Evolutionary conservation across 2,329 filamentous ascomycete species (phyloP), one percentile per base, ranked within the genome.

Genomic region (Ophiocordyceps australis): DNA sequence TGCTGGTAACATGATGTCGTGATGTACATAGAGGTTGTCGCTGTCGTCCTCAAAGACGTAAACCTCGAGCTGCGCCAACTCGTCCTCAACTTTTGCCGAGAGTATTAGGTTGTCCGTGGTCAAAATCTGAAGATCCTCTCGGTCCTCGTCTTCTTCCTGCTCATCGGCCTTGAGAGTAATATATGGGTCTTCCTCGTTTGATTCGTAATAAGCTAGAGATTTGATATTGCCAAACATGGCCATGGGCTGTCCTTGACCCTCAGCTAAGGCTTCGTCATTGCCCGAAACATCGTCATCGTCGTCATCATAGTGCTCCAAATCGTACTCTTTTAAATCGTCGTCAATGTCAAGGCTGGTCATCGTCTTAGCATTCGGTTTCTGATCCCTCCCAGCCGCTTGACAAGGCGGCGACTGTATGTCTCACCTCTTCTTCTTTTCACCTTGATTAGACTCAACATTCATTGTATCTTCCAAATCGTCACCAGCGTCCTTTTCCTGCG

Each of bases 1-100:
- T 14, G 86, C 86, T 17, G 89, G 89, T 29, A 98, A 67, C 86
- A 98, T 95, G 41, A 98, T 92, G 52, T 98, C 89, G 65, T 98
- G 89, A 57, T 98, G 89, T 14, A 98, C 86, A 50, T 98, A 98
- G 32, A 98, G 74, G 48, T 98, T 98, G 54, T 95, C 89, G 23
- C 75, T 79, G 33, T 72, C 72, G 40, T 95, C 89, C 51, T 98
- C 89, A 54, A 95, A 98, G 16, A 98, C 83, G 44, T 95, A 94
- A 13, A 95, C 78, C 50, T 98, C 89, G 15, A 98, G 62, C 51
- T 95, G 86, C 12, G 89, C 86, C 32, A 98, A 74, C 47, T 98
- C 89, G 41, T 98, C 89, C 52, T 98, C 89, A 26, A 95, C 76
- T 55, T 93, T 86, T 36, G 83, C 85, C 9, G 86, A 80, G 24